These are phyloP conservation scores for Venustampulla echinocandica DNA, from an alignment of 495 filamentous ascomycete species.

Conservation along the genomic window DNA sequence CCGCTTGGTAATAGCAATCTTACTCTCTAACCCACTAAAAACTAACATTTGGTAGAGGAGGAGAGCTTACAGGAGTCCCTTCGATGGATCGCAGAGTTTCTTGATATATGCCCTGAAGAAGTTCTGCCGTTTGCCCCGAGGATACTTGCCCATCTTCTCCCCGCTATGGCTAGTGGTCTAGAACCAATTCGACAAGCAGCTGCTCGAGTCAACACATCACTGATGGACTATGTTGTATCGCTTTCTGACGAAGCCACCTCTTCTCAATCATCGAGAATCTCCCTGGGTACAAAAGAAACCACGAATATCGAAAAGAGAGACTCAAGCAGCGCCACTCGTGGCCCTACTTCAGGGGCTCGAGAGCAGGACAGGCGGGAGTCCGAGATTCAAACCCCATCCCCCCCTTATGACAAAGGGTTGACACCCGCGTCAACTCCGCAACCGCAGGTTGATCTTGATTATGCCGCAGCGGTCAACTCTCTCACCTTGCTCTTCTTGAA, in stretches of 20 bases:
- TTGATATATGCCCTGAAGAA: conserved; percentile 95
- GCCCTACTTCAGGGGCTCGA: conserved; percentile 44
- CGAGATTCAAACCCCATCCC: conserved; percentile 34
- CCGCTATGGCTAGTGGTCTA: conserved; percentile 85
- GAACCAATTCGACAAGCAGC: conserved; percentile 85
- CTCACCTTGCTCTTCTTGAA: conserved; percentile 92
- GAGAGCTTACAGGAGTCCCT: conserved; percentile 85
- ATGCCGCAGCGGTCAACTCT: conserved; percentile 92
- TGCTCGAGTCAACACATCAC: conserved; percentile 74
- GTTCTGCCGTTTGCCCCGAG: conserved; percentile 92
- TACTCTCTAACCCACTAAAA: conserved; percentile 5
- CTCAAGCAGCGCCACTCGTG: conserved; percentile 40
- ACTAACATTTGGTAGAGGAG: conserved; percentile 51
- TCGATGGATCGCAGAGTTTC: conserved; percentile 91
- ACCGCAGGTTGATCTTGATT: conserved; percentile 73
- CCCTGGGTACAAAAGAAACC: conserved; percentile 37
- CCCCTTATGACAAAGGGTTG: conserved; percentile 33
- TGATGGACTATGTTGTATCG: conserved; percentile 87
- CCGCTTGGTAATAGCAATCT: conserved; percentile 50
- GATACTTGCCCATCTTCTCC: conserved; percentile 83
- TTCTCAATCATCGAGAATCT: no score
- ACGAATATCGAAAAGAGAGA: conserved; percentile 39
- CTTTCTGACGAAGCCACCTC: conserved; percentile 74
- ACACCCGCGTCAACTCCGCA: conserved; percentile 38
- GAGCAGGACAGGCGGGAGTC: conserved; percentile 51